Conservation (phyloP, 2,329 filamentous ascomycete species). For the Bipolaris gigantea region DNA sequence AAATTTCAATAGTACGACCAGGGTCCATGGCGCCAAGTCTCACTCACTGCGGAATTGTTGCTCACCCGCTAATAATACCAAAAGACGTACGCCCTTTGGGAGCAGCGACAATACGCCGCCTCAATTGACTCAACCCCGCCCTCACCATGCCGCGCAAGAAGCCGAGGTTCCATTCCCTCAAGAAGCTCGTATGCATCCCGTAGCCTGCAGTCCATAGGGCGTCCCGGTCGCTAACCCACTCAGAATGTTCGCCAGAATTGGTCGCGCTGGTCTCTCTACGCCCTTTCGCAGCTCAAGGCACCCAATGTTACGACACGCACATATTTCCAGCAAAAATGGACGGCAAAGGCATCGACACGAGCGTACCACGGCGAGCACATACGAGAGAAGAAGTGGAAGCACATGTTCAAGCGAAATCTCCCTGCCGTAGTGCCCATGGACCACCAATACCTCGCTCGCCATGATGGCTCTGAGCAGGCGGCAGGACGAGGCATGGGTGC, state of each 20-base stretch:
- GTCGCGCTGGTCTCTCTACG: slow-evolving; percentile 98
- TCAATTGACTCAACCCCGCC: slow-evolving; percentile 11
- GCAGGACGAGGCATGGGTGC: slow-evolving; percentile 78
- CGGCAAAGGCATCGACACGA: slow-evolving; percentile 78
- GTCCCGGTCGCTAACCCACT: slow-evolving; percentile 4
- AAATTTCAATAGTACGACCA: slow-evolving; percentile 14
- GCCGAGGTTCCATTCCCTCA: slow-evolving; percentile 66
- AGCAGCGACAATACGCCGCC: slow-evolving; percentile 10
- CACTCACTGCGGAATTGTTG: slow-evolving; percentile 3
- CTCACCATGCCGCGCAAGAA: slow-evolving; percentile 50
- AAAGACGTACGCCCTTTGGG: too few relatives aligned
- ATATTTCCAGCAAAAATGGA: slow-evolving; percentile 99
- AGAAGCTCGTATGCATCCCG: slow-evolving; percentile 60
- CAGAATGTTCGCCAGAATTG: slow-evolving; percentile 94
- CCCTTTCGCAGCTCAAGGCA: slow-evolving; percentile 63
- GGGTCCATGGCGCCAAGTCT: slow-evolving; percentile 5
- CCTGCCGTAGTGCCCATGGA: slow-evolving; percentile 85
- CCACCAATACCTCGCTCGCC: slow-evolving; percentile 72
- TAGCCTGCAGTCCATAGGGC: not conserved
- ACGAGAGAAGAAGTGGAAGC: slow-evolving; percentile 88
- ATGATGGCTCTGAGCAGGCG: slow-evolving; percentile 82
- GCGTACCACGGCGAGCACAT: slow-evolving; percentile 95
- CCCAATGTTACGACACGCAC: slow-evolving; percentile 55
- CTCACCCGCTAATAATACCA: slow-evolving; percentile 11
- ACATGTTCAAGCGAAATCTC: slow-evolving; percentile 83